Conservation (phyloP, 768 basidiomycete species). For the Lentinula edodes region DNA sequence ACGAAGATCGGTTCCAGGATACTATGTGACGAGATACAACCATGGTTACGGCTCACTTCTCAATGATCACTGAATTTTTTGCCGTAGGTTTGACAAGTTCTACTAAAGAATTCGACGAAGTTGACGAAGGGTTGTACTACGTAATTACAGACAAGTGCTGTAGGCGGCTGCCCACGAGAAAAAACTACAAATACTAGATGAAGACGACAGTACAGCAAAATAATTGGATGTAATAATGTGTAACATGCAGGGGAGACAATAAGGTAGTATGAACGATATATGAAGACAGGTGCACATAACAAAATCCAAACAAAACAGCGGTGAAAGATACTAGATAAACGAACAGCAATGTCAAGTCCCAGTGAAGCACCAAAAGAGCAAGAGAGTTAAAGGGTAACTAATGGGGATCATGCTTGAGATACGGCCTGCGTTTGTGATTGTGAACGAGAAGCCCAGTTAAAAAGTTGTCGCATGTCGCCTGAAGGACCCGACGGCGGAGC, state of each 20-base stretch:
- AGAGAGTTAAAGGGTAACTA: background rate
- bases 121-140: too few species aligned
- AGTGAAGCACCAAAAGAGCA: background rate
- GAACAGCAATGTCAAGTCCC: background rate
- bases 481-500: conserved; percentile 47
- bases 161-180: background rate
- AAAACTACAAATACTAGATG: background rate
- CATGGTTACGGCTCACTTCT: conserved; percentile 11
- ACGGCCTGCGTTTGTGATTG: conserved; percentile 30
- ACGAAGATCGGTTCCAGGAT: conserved; percentile 19
- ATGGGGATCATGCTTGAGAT: background rate
- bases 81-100: background rate
- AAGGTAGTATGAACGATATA: background rate
- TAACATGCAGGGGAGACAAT: background rate
- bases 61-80: background rate
- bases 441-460: conserved; percentile 68
- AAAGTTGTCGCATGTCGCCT: conserved; percentile 72
- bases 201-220: conserved; percentile 4
- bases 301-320: background rate
- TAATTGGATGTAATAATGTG: background rate
- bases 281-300: background rate
- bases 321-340: background rate
- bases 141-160: background rate
- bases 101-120: background rate
- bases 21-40: conserved; percentile 22